Evolutionary conservation across 164 flowering plant genomes (phyloP).

Genomic region (Aristolochia contorta): DNA sequence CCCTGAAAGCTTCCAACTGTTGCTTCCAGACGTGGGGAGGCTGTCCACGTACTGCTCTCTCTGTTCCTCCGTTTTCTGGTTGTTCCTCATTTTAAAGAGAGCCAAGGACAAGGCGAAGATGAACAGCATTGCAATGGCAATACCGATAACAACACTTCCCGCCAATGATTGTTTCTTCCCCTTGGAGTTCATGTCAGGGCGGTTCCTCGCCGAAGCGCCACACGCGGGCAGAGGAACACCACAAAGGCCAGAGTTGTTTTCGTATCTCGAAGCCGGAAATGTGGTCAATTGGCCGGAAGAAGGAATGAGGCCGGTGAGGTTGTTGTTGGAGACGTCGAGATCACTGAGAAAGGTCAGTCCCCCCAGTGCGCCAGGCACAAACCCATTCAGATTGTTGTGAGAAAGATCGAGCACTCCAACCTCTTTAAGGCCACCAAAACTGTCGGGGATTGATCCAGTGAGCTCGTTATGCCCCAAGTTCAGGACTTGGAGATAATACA

Average conservation of each 20-base stretch:
- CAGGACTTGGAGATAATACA: constrained; percentile 57
- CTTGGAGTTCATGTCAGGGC: constrained; percentile 4
- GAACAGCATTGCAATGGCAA: constrained; percentile 32
- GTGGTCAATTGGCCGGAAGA: constrained; percentile 72
- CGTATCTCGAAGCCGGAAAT: constrained; percentile 67
- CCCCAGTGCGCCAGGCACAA: constrained; percentile 52
- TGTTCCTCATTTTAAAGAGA: constrained; percentile 32
- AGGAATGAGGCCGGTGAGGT: constrained; percentile 67
- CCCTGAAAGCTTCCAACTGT: constrained; percentile 75
- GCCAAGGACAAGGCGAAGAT: constrained; percentile 35
- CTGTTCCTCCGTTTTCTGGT: constrained; percentile 28
- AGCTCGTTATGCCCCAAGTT: constrained; percentile 68
- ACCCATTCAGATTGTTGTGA: constrained; percentile 58
- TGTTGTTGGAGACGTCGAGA: constrained; percentile 80
- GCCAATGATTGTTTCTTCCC: constrained; percentile 31
- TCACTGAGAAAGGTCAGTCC: constrained; percentile 65
- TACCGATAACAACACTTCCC: constrained; percentile 44
- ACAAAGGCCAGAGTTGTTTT: constrained; percentile 81
- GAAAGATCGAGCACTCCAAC: constrained; percentile 73
- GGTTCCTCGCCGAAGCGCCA: constrained; percentile 21
- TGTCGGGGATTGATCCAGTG: constrained; percentile 52
- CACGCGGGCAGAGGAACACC: constrained; percentile 71
- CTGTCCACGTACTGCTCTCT: constrained; percentile 65
- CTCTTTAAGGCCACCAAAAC: constrained; percentile 46
- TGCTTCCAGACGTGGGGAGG: constrained; percentile 69